Conservation (phyloP, 257 asterid species). For the Knoxia roxburghii region DNA sequence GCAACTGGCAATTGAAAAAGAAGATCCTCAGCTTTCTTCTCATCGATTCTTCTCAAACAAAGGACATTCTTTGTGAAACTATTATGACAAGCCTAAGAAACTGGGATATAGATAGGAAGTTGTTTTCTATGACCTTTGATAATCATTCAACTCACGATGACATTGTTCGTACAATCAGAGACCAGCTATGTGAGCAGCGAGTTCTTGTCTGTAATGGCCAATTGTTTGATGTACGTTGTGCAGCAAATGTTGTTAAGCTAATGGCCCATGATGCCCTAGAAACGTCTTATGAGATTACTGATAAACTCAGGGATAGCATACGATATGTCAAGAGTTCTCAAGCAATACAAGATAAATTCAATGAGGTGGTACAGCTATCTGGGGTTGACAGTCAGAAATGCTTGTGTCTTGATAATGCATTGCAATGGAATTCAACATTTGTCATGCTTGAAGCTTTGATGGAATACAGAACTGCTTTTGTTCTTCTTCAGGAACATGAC, state of each 20-base stretch:
- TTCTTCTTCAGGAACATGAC: constrained; percentile 70
- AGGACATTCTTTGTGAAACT: constrained; percentile 57
- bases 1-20: constrained; percentile 73
- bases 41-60: constrained; percentile 66
- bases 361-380: constrained; percentile 54
- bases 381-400: constrained; percentile 49
- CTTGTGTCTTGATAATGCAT: constrained; percentile 51
- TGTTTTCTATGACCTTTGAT: constrained; percentile 79
- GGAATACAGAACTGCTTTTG: constrained; percentile 66
- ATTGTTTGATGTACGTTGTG: constrained; percentile 78
- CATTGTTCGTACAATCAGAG: constrained; percentile 57
- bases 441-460: constrained; percentile 76
- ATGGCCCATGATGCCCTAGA: constrained; percentile 73
- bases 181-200: constrained; percentile 67
- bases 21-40: constrained; percentile 56
- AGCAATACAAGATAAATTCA: constrained; percentile 64
- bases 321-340: constrained; percentile 61
- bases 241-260: constrained; percentile 72
- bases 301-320: constrained; percentile 66
- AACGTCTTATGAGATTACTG: constrained; percentile 52
- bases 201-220: constrained; percentile 88
- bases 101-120: constrained; percentile 81
- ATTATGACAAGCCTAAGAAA: constrained; percentile 58
- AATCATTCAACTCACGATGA: constrained; percentile 49
- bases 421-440: constrained; percentile 76